Base-by-base conservation (phyloP, 139 green algal genomes). In the Micractinium sp. region DNA sequence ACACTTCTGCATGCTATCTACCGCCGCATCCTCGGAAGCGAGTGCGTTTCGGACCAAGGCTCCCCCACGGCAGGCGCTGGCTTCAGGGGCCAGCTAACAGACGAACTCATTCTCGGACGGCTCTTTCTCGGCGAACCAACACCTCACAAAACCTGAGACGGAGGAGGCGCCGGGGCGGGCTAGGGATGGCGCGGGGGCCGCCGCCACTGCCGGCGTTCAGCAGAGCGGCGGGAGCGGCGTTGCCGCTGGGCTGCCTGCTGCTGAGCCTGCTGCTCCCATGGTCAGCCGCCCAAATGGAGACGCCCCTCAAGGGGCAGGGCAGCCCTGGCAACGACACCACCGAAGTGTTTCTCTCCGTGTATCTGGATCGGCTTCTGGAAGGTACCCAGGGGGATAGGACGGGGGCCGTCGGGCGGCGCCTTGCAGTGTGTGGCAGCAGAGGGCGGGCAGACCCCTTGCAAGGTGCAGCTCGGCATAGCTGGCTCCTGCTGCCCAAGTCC, bases 361-460 rank as follows among this genome's bases (percentile, higher is more conserved):
- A 88, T 47, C 71, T 88, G n/a, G 85, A 88, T 47, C 41, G 85
- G 0, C 85, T 88, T 41, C 33, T 88, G 22, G 56, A 71, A 22
- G 85, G 75, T 63, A 73, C 39, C 33, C 33, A 31, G 33, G 14
- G 0, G 29, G 0, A 81, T 18, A 61, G 38, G 39, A 3, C 73
- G 33, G 5, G 19, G 73, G 73, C 47, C 7, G 15, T 39, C 12
- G 29, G 36, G 31, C 13, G 73, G 73, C 31, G 73, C 29, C n/a
- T 35, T 19, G 67, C 25, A 71, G 63, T 12, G 3, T 25, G 63
- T 12, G 20, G 63, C 63, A 25, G 63, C 63, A 12, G 20, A 71
- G 20, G 63, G 63, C 20, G 22, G 63, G 63, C 63, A 71, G 63
- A 27, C 2, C 20, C 20, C 60, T 16, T 67, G 60, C 60, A 14